Evolutionary conservation across 2,329 filamentous ascomycete genomes (phyloP).

Genomic region (Periconia digitata): DNA sequence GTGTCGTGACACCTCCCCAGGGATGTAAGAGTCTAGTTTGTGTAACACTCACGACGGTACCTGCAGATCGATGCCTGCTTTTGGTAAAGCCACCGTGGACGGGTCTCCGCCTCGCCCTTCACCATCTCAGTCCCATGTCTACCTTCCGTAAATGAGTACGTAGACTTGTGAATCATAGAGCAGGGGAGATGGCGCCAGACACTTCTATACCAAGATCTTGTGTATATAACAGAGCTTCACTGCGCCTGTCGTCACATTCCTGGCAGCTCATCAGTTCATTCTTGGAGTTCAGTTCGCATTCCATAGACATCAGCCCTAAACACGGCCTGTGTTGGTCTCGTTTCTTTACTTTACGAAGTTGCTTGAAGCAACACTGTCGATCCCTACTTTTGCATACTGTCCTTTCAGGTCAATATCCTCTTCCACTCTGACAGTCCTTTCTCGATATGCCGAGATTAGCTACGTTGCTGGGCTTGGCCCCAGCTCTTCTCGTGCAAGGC

Average conservation of each 20-base stretch:
- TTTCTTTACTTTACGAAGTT: conserved; percentile 13
- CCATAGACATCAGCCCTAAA: conserved; percentile 19
- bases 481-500: conserved; percentile 23
- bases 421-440: background rate
- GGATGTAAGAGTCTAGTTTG: conserved; percentile 6
- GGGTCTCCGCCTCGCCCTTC: conserved; percentile 20
- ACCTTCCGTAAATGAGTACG: conserved; percentile 25
- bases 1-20: conserved; percentile 15
- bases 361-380: background rate
- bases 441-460: conserved; percentile 29
- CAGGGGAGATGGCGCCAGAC: background rate
- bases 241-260: conserved; percentile 17
- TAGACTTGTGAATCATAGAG: background rate
- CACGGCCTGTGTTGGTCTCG: conserved; percentile 14
- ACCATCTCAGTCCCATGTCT: conserved; percentile 21
- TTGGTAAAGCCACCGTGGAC: conserved; percentile 23
- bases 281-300: conserved; percentile 25
- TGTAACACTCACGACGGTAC: conserved; percentile 18
- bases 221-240: conserved; percentile 24
- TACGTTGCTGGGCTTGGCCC: conserved; percentile 27
- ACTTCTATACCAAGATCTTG: conserved; percentile 6
- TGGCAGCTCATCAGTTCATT: conserved; percentile 25
- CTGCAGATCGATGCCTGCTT: conserved; percentile 26
- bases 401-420: background rate
- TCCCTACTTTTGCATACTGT: background rate